Base-by-base conservation (phyloP, 805 yeast genomes). In the Pichia nakasei region DNA sequence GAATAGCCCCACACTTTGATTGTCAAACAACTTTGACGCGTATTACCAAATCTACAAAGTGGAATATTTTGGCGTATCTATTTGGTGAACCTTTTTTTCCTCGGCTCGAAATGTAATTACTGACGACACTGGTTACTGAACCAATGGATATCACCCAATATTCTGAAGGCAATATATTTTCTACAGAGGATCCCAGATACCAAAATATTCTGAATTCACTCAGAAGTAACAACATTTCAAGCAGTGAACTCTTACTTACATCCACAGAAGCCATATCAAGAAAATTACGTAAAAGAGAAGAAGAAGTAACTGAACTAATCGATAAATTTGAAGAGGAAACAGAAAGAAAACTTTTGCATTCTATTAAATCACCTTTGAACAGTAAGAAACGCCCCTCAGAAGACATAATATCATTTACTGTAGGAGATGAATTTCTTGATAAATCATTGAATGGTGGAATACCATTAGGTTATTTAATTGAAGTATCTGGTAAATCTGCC, bases 401-500 rank as follows among this genome's bases (percentile, higher is more conserved):
- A 3, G 12, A 18, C 3, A 27, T 24, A 6, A 19, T 3, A 8
- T 22, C 24, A 8, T 70, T 78, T 54, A 70, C 83, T 8, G 69
- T 81, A 0, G 85, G 85, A 0, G 79, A 73, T 54, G 57, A 55
- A 1, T 52, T 49, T 5, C 49, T 83, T 1, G 89, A 83, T 54
- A 54, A 50, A 9, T 46, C 65, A 0, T 56, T 83, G 5, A 66
- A 69, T 34, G 62, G 64, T 20, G 91, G 89, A 0, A 65, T 82
- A 4, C 70, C 65, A 2, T 58, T 73, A 3, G 75, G 80, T 3
- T 61, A 69, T 21, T 57, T 83, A 2, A 80, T 88, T 0, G 97
- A 89, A 63, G 58, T 91, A 4, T 80, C 78, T 52, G 97, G 97
- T 0, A 83, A 82, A 22, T 78, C 94, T 41, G 85, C 94, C 0